phyloP scores from a whole-genome alignment of 2,329 filamentous ascomycete species.

The Aspergillus nomiae region DNA sequence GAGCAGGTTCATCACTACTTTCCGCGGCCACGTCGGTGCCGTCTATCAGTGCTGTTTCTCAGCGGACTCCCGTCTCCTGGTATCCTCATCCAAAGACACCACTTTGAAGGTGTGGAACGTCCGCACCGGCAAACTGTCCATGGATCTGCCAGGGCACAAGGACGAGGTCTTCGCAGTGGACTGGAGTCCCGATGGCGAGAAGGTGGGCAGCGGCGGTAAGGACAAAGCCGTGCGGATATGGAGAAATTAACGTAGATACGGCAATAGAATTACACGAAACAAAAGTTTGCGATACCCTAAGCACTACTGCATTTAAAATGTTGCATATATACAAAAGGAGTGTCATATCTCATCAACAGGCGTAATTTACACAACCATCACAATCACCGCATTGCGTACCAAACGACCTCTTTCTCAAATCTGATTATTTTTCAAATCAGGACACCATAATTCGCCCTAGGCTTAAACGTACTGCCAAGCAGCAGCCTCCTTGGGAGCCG shows the following conservation, averaged over 20 bases:
- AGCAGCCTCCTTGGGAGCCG: conserved; percentile 30
- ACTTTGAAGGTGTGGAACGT: conserved; percentile 96
- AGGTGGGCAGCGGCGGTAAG: conserved; percentile 87
- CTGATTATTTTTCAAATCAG: neutral
- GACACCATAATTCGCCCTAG: neutral
- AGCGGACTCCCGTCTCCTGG: conserved; percentile 84
- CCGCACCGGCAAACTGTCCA: conserved; percentile 75
- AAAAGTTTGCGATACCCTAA: conserved; percentile 23
- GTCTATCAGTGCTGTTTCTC: conserved; percentile 94
- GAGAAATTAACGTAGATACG: conserved; percentile 53
- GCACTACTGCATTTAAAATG: neutral
- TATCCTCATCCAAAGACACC: conserved; percentile 86
- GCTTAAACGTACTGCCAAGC: conserved; percentile 47
- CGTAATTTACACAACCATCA: neutral
- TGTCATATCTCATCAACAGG: neutral
- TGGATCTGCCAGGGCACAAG: conserved; percentile 84
- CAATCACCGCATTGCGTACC: neutral
- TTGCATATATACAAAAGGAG: conserved; percentile 2
- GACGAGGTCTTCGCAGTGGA: conserved; percentile 95
- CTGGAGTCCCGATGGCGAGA: conserved; percentile 88
- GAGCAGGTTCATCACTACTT: conserved; percentile 75
- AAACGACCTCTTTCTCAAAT: neutral
- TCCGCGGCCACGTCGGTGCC: conserved; percentile 85
- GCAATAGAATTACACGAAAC: conserved; percentile 1
- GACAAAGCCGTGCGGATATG: conserved; percentile 75